Evolutionary conservation across 2,329 filamentous ascomycete species (phyloP).

Genomic region (Paecilomyces sp.): DNA sequence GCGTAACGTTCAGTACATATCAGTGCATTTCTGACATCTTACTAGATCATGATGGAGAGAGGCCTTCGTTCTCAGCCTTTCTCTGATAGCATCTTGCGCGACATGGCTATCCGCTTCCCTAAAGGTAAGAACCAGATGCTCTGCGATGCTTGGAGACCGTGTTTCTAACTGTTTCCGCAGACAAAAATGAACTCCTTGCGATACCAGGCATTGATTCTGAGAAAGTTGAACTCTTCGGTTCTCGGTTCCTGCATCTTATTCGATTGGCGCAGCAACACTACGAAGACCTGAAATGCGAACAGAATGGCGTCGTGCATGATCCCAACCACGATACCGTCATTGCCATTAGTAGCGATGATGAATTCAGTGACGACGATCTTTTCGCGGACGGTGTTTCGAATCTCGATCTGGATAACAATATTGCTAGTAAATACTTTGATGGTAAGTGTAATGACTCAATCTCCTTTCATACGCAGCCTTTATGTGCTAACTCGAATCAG

Average conservation of each 20-base stretch:
- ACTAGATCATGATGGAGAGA: slow-evolving; percentile 36
- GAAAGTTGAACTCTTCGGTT: slow-evolving; percentile 38
- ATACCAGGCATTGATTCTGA: slow-evolving; percentile 38
- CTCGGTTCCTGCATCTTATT: slow-evolving; percentile 36
- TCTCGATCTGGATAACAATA: slow-evolving; percentile 13
- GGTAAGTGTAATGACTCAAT: slow-evolving; percentile 10
- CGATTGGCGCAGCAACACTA: slow-evolving; percentile 33
- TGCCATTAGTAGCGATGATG: slow-evolving; percentile 34
- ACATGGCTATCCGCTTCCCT: slow-evolving; percentile 43
- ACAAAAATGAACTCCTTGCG: slow-evolving; percentile 28
- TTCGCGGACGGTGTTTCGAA: slow-evolving; percentile 20
- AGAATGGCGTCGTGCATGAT: slow-evolving; percentile 38
- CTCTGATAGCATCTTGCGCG: slow-evolving; percentile 38
- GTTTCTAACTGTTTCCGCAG: slow-evolving; percentile 17
- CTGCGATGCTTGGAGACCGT: background rate
- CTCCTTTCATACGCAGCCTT: background rate
- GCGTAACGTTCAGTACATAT: background rate
- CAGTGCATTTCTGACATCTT: slow-evolving; percentile 3
- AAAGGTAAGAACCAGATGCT: slow-evolving; percentile 22
- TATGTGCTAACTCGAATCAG: slow-evolving; percentile 9
- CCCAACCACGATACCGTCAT: slow-evolving; percentile 41
- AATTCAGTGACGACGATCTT: slow-evolving; percentile 24
- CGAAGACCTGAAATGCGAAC: slow-evolving; percentile 33
- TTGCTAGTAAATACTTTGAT: slow-evolving; percentile 29
- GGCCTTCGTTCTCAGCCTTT: slow-evolving; percentile 40